A percentile compares a stretch with the other conserved stretches of the same genome.
phyloP scores from a whole-genome alignment of 371 early-diverging fungal genomes.

The Sporodiniella umbellata region DNA sequence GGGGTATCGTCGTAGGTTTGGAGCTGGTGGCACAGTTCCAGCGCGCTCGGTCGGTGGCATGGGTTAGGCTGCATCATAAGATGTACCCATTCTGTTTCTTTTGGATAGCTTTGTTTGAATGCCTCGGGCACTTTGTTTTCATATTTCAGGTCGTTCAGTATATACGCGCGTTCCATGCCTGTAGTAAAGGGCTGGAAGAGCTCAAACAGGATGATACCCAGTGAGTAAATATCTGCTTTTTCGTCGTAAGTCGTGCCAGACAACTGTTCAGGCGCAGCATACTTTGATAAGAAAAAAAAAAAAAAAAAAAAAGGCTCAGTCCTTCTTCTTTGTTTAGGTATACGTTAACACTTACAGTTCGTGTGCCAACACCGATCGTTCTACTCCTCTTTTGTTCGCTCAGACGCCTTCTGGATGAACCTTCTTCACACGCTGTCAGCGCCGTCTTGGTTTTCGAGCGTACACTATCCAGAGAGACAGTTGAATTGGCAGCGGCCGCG shows the following conservation, averaged over 20 bases:
- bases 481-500: background rate
- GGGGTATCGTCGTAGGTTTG: conserved; percentile 1
- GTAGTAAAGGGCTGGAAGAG: conserved; percentile 63
- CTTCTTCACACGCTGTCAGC: background rate
- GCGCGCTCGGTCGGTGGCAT: conserved; percentile 65
- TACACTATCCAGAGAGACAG: background rate
- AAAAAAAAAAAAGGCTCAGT: too few species aligned
- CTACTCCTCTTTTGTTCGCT: conserved; percentile 9
- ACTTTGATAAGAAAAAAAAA: conserved; percentile 32
- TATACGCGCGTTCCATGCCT: conserved; percentile 64
- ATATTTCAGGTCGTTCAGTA: conserved; percentile 54
- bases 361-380: conserved; percentile 71
- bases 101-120: conserved; percentile 75
- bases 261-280: conserved; percentile 94
- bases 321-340: too few species aligned
- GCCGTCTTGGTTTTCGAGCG: background rate
- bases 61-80: conserved; percentile 79
- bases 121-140: conserved; percentile 67
- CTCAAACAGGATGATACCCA: conserved; percentile 73
- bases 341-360: conserved; percentile 51
- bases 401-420: background rate
- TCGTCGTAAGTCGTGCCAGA: conserved; percentile 56
- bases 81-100: conserved; percentile 75
- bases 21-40: conserved; percentile 43
- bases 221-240: conserved; percentile 69